Conservation (phyloP, 2,329 filamentous ascomycete genomes). For the Fusarium lateritium region DNA sequence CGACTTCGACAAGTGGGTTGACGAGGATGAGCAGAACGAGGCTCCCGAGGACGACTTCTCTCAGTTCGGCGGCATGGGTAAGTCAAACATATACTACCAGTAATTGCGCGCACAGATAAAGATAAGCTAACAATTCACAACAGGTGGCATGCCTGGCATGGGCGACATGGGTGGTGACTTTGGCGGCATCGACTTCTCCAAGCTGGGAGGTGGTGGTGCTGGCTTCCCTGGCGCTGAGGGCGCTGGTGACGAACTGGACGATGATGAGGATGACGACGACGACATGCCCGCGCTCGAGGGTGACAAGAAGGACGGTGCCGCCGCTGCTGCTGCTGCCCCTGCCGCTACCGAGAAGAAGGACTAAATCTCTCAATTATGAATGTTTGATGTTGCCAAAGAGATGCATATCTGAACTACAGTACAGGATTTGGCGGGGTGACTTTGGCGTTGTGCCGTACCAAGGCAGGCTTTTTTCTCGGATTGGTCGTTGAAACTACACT, state of each 20-base stretch:
- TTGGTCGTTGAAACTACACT: constrained; percentile 38
- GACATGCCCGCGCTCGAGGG: constrained; percentile 89
- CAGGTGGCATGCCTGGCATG: constrained; percentile 71
- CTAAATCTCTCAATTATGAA: constrained; percentile 44
- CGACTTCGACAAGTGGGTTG: constrained; percentile 99
- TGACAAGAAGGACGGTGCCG: constrained; percentile 59
- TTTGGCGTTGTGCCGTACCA: constrained; percentile 46
- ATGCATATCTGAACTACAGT: constrained; percentile 40
- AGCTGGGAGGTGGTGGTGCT: constrained; percentile 76
- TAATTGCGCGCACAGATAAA: not conserved
- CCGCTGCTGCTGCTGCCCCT: constrained; percentile 46
- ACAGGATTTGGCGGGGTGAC: constrained; percentile 43
- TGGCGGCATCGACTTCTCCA: constrained; percentile 93
- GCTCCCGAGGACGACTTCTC: constrained; percentile 84
- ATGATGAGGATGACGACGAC: constrained; percentile 77
- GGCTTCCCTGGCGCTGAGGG: constrained; percentile 70
- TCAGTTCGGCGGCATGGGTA: constrained; percentile 76
- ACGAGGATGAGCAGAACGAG: constrained; percentile 98
- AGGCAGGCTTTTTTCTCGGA: constrained; percentile 41
- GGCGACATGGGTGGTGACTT: constrained; percentile 75
- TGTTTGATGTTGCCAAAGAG: constrained; percentile 40
- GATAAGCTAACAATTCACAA: constrained; percentile 19
- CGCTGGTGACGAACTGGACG: constrained; percentile 63
- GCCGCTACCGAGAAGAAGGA: constrained; percentile 59
- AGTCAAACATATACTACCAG: constrained; percentile 50